A percentile compares a stretch with the other conserved stretches of the same genome.
Conservation (phyloP, 768 basidiomycete genomes). For the Boletus rex-veris region DNA sequence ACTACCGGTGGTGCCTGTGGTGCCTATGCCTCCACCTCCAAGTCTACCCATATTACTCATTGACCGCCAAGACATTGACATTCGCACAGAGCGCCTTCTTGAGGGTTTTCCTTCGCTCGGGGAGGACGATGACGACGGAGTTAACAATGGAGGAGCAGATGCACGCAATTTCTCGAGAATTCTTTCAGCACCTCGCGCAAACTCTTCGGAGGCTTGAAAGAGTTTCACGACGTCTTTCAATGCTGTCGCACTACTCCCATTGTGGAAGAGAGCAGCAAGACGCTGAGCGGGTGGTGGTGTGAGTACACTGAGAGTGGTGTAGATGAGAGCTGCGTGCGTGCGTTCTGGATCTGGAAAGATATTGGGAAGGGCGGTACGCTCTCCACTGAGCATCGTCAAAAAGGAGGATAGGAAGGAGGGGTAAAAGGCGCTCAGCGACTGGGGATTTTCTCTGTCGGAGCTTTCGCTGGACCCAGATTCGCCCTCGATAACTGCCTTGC, state of each 20-base stretch:
- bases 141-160: conserved; percentile 24
- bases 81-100: conserved; percentile 57
- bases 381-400: conserved; percentile 59
- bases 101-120: conserved; percentile 28
- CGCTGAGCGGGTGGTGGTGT: conserved; percentile 81
- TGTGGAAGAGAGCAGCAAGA: conserved; percentile 63
- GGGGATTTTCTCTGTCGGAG: conserved; percentile 45
- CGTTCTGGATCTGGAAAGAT: conserved; percentile 85
- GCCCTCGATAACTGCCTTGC: conserved; percentile 44
- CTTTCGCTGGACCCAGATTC: conserved; percentile 11
- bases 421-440: conserved; percentile 64
- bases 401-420: conserved; percentile 73
- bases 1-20: background rate
- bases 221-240: conserved; percentile 68
- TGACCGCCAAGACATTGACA: conserved; percentile 63
- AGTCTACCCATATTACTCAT: conserved; percentile 25
- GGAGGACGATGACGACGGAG: conserved; percentile 23
- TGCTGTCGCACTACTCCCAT: conserved; percentile 53
- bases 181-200: conserved; percentile 68
- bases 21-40: conserved; percentile 10
- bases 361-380: conserved; percentile 68
- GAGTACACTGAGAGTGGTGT: conserved; percentile 73
- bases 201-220: conserved; percentile 78
- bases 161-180: conserved; percentile 70
- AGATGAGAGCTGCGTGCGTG: conserved; percentile 79